phyloP scores from a whole-genome alignment of 192 early-diverging fungal genomes.

The Coemansia aciculifera region DNA sequence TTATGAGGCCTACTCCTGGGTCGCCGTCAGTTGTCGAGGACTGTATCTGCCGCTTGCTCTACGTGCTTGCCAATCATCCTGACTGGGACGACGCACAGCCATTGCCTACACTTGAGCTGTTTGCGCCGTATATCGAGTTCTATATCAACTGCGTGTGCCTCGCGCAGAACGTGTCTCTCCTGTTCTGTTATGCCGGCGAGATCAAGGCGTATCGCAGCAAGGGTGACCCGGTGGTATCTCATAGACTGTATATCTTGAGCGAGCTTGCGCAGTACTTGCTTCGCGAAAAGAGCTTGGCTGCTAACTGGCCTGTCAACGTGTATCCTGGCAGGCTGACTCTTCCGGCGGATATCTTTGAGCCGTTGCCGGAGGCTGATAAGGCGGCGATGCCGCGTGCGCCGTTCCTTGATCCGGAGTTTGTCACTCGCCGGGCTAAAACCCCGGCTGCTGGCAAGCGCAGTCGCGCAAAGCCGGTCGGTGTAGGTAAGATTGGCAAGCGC shows the following conservation, averaged over 20 bases:
- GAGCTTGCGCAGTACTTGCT: constrained; percentile 83
- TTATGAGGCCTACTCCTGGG: constrained; percentile 42
- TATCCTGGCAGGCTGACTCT: constrained; percentile 72
- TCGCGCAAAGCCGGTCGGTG: constrained; percentile 9
- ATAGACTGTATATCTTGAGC: constrained; percentile 79
- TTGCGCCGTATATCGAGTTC: constrained; percentile 81
- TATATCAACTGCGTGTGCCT: constrained; percentile 76
- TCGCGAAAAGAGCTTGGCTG: constrained; percentile 68
- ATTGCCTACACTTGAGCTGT: constrained; percentile 41
- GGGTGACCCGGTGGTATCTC: constrained; percentile 7
- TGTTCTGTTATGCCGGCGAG: constrained; percentile 73
- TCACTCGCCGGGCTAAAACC: constrained; percentile 27
- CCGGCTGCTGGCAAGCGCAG: constrained; percentile 27
- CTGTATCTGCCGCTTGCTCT: constrained; percentile 63
- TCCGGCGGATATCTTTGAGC: constrained; percentile 68
- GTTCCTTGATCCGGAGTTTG: constrained; percentile 39
- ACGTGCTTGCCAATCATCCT: constrained; percentile 82
- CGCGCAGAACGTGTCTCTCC: constrained; percentile 78
- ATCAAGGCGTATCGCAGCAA: constrained; percentile 70
- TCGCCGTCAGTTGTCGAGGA: constrained; percentile 61
- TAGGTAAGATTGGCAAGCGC: not conserved
- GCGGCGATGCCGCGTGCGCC: constrained; percentile 15
- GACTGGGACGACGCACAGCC: constrained; percentile 67
- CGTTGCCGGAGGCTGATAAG: constrained; percentile 17
- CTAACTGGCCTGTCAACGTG: constrained; percentile 78